Evolutionary conservation across 176 grass and related monocot genomes (phyloP), one percentile per base, ranked within the genome.

Genomic region (Tuctoria greenei): DNA sequence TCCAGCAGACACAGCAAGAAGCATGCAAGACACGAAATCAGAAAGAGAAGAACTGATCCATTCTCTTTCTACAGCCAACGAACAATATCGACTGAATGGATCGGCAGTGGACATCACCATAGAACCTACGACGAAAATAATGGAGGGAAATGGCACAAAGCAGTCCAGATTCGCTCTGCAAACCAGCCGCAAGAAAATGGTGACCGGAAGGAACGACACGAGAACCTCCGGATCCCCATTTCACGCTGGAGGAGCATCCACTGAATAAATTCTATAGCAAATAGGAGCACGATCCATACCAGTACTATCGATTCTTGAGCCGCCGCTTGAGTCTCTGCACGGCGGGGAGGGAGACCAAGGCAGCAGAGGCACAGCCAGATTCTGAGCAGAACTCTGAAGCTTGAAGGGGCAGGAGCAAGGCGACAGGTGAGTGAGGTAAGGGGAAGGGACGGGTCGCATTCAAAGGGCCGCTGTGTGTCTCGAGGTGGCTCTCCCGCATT

Each of bases 341-440:
- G n/a, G n/a, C n/a, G n/a, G n/a, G n/a, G n/a, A n/a, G n/a, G n/a
- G n/a, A n/a, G n/a, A n/a, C n/a, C n/a, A n/a, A n/a, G n/a, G n/a
- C n/a, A n/a, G 69, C 7, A 13, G n/a, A 40, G 23, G 15, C 2
- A 67, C 42, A 41, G 40, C 64, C 59, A 78, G 40, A n/a, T n/a
- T n/a, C n/a, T 31, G 67, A 65, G 67, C 51, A 61, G 80, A 83
- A 73, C 61, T 51, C 6, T 44, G 79, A 77, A 50, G 31, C 31
- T 3, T 31, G 31, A 31, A 31, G 73, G 73, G 57, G 31, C 28
- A 58, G 13, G 57, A 59, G 8, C 28, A 4, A 12, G 6, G 31
- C 31, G 67, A 6, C 4, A 12, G 6, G 31, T 15, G 67, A 6
- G 31, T 7, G 45, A 70, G 77, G 61, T 7, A 50, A 72, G 45